A percentile compares a stretch with the other conserved stretches of the same genome.
phyloP scores from a whole-genome alignment of 148 eudicot genomes.

The Cornus florida region DNA sequence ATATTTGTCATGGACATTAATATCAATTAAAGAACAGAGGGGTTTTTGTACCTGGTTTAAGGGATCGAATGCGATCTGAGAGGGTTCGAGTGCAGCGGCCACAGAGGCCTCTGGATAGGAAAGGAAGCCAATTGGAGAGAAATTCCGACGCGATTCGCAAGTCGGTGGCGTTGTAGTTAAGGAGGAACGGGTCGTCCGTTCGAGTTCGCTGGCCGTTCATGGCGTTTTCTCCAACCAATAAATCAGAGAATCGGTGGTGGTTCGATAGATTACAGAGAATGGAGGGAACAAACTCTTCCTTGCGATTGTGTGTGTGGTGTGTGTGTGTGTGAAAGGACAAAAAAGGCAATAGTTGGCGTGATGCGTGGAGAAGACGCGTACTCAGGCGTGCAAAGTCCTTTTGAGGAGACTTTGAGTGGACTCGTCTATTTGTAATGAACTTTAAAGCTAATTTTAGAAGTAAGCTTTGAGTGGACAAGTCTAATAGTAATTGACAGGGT shows the following conservation, averaged over 20 bases:
- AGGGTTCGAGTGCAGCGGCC: slow-evolving; percentile 43
- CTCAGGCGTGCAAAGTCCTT: too few species aligned
- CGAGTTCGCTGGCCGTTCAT: slow-evolving; percentile 32
- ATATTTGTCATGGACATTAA: neutral
- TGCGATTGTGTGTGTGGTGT: too few species aligned
- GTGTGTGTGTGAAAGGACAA: too few species aligned
- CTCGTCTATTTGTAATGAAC: too few species aligned
- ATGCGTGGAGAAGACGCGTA: too few species aligned
- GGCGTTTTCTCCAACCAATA: neutral
- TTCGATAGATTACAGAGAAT: neutral
- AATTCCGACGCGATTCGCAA: slow-evolving; percentile 79
- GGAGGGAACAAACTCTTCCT: neutral
- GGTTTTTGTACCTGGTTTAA: slow-evolving; percentile 36
- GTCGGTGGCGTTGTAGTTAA: slow-evolving; percentile 47
- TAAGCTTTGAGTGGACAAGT: too few species aligned
- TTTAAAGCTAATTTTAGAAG: too few species aligned
- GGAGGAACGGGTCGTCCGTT: slow-evolving; percentile 53
- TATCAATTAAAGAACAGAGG: neutral
- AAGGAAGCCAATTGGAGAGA: slow-evolving; percentile 73
- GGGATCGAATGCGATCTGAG: slow-evolving; percentile 51
- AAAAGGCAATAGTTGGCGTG: too few species aligned
- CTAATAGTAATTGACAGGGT: too few species aligned
- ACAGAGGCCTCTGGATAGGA: slow-evolving; percentile 69
- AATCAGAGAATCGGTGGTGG: neutral
- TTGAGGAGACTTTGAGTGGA: too few species aligned